Evolutionary conservation across 1,139 yeast genomes (phyloP).

Genomic region (Candida pseudoviswanathii): DNA sequence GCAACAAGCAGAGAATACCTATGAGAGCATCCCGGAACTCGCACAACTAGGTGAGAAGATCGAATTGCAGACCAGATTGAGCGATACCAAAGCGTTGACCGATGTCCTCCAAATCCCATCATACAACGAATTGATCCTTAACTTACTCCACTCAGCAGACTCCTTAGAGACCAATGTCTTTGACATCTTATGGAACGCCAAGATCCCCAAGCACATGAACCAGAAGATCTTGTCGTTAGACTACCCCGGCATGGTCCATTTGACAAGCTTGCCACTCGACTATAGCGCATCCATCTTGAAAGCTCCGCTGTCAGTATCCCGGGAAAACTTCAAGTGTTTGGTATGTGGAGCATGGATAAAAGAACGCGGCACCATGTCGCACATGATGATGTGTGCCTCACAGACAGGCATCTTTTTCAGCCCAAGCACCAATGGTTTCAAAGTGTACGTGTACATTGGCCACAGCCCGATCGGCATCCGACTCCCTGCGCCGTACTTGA

Average conservation of each 20-base stretch:
- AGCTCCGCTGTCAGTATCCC: constrained; percentile 26
- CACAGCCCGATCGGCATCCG: constrained; percentile 30
- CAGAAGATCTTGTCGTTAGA: constrained; percentile 32
- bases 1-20: constrained; percentile 27
- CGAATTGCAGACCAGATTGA: constrained; percentile 3
- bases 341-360: constrained; percentile 30
- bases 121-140: constrained; percentile 20
- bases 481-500: constrained; percentile 67
- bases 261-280: constrained; percentile 42
- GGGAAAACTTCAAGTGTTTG: constrained; percentile 36
- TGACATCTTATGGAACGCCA: constrained; percentile 28
- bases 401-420: constrained; percentile 45
- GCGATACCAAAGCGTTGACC: constrained; percentile 21
- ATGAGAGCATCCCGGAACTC: constrained; percentile 21
- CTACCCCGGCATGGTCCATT: constrained; percentile 42
- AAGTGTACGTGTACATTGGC: constrained; percentile 37
- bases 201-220: constrained; percentile 26
- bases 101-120: constrained; percentile 24
- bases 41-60: constrained; percentile 16
- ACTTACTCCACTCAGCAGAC: constrained; percentile 12
- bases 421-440: constrained; percentile 41
- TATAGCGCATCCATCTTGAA: constrained; percentile 26
- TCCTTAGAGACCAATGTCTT: constrained; percentile 29
- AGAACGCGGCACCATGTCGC: constrained; percentile 20
- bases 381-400: constrained; percentile 27